A percentile compares a stretch with the other conserved stretches of the same genome.
Evolutionary conservation across 169 alveolate species (phyloP).

Genomic region (Pseudocohnilembus persalinus): DNA sequence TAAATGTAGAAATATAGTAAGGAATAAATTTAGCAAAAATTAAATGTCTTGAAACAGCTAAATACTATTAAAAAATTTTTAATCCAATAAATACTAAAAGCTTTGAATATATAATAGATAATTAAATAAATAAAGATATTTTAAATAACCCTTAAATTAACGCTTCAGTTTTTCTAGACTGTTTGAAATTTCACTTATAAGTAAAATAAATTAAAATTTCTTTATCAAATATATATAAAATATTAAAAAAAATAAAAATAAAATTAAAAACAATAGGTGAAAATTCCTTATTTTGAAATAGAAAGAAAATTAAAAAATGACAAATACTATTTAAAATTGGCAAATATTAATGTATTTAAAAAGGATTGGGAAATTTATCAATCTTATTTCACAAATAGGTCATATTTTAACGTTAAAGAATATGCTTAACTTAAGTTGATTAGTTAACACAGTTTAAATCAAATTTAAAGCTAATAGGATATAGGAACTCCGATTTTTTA

Average conservation of each 20-base stretch:
- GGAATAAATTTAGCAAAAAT: neutral
- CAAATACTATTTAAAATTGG: constrained; percentile 6
- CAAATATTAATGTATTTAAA: neutral
- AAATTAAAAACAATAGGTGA: too few species aligned
- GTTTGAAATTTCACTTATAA: neutral
- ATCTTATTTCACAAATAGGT: neutral
- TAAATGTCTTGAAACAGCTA: neutral
- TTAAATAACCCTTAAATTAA: too few species aligned
- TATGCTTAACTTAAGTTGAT: too few species aligned
- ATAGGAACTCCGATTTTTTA: too few species aligned
- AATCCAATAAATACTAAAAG: too few species aligned
- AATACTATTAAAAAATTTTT: neutral
- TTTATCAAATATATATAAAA: neutral
- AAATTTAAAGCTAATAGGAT: too few species aligned
- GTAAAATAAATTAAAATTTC: neutral
- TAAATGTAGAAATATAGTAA: neutral
- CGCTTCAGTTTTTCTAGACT: neutral
- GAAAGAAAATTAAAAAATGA: constrained; percentile 25
- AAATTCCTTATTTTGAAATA: neutral
- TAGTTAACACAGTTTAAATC: too few species aligned
- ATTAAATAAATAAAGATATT: neutral
- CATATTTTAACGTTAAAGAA: constrained; percentile 10
- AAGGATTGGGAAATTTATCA: constrained; percentile 3
- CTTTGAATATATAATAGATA: too few species aligned
- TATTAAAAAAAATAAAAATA: too few species aligned